Base-by-base conservation (phyloP, 495 filamentous ascomycete genomes). In the Talaromyces stipitatus region DNA sequence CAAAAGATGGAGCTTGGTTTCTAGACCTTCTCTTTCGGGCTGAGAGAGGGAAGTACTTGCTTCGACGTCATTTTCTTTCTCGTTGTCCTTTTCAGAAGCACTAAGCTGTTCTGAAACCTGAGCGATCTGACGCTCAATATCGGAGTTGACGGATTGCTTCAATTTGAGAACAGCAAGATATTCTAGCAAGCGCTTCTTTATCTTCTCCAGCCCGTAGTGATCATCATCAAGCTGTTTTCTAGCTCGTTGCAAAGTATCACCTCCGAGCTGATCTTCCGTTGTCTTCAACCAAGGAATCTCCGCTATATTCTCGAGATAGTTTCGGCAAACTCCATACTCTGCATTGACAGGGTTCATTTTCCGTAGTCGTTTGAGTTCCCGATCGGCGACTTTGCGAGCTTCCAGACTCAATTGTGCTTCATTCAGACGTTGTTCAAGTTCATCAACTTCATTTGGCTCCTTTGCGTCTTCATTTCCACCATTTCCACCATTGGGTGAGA, bases 281-380 rank as follows among this genome's bases (percentile, higher is more conserved):
- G 82, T 79, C 47, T 86, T 84, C 3, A 84, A 85, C 95, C 95
- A 99, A 0, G 95, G 95, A 30, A 99, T 91, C 63, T 99, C 95
- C 5, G 91, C 79, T 54, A 99, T 75, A 24, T 90, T 97, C 68
- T 99, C 95, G 26, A 99, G 77, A 69, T 97, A 99, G n/a, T 89
- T 92, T 59, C 92, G 79, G 60, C 84, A 89, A 12, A 97, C 91
- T 54, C 92, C 89, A 66, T 97, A 95, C 65, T 99, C 95, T 16
- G 94, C 92, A 62, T 97, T 92, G 18, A 85, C 85, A 1, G 95
- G 92, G 61, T 89, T 92, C 85, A 97, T 99, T 74, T 94, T 95
- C 61, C 87, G 90, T 56, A 99, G 74, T 36, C 94, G 79, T 66
- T 88, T 90, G 38, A 99, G 67, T 66, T 97, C 95, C 57, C 91